phyloP scores from a whole-genome alignment of 371 early-diverging fungal genomes.

The Parasitella parasitica region DNA sequence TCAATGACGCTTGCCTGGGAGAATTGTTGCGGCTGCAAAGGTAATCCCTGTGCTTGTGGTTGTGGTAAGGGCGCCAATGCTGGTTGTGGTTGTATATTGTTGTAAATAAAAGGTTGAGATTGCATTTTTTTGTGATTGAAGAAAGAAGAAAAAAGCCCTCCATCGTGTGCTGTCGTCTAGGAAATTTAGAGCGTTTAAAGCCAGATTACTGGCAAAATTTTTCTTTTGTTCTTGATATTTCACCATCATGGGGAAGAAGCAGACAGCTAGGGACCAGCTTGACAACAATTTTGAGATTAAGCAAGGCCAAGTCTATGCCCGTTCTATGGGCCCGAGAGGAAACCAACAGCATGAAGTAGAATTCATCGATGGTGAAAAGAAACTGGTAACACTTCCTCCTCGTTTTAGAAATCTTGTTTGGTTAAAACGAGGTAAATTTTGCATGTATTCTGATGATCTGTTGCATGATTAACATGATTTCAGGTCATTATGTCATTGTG shows the following conservation, averaged over 20 bases:
- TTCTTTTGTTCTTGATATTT: slow-evolving; percentile 2
- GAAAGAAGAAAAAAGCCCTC: not conserved
- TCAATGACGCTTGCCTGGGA: not conserved
- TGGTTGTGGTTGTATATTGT: slow-evolving; percentile 5
- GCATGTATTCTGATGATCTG: not conserved
- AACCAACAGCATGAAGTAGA: slow-evolving; percentile 76
- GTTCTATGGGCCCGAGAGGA: slow-evolving; percentile 69
- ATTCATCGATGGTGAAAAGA: slow-evolving; percentile 50
- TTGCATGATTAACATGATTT: not conserved
- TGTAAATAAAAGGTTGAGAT: not conserved
- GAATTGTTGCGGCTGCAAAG: not conserved
- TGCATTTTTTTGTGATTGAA: not conserved
- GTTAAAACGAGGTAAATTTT: slow-evolving; percentile 73
- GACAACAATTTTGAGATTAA: slow-evolving; percentile 30
- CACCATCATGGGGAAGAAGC: slow-evolving; percentile 42
- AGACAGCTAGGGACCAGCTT: slow-evolving; percentile 30
- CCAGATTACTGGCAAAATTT: not conserved
- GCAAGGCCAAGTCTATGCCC: slow-evolving; percentile 55
- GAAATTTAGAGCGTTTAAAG: not conserved
- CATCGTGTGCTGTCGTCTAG: no score
- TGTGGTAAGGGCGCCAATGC: not conserved
- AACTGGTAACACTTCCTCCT: slow-evolving; percentile 73
- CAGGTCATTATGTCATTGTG: slow-evolving; percentile 72
- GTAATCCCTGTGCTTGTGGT: not conserved
- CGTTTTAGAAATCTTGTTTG: slow-evolving; percentile 80